Evolutionary conservation across 805 yeast species (phyloP).

Genomic region (Teunomyces panamensis): DNA sequence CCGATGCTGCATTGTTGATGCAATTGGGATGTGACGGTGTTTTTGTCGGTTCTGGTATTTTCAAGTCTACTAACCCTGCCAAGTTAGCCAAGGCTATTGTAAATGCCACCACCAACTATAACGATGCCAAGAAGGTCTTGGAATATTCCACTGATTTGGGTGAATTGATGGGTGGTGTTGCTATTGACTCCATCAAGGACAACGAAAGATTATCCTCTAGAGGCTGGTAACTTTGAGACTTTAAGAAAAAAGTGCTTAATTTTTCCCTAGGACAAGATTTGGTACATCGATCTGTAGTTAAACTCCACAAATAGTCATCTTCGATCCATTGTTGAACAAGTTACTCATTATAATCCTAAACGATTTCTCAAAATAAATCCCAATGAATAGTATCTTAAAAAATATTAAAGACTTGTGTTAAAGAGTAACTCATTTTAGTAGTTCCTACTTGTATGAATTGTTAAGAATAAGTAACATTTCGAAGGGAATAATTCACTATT

Average conservation of each 20-base stretch:
- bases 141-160: conserved; percentile 71
- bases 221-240: conserved; percentile 43
- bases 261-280: not conserved
- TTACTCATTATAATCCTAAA: not conserved
- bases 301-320: not conserved
- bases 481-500: too few relatives aligned
- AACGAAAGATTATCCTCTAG: conserved; percentile 48
- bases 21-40: conserved; percentile 78
- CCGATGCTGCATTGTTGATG: conserved; percentile 85
- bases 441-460: too few relatives aligned
- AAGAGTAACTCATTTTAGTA: too few relatives aligned
- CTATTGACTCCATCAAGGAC: conserved; percentile 49
- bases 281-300: not conserved
- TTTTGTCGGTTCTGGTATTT: conserved; percentile 76
- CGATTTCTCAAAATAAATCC: too few relatives aligned
- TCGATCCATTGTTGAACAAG: not conserved
- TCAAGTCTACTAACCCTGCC: conserved; percentile 70
- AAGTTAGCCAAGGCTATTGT: conserved; percentile 76
- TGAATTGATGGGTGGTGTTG: conserved; percentile 71
- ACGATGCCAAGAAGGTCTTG: conserved; percentile 57
- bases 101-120: conserved; percentile 69
- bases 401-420: too few relatives aligned
- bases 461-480: too few relatives aligned
- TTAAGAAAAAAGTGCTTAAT: not conserved
- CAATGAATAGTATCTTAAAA: too few relatives aligned